A percentile compares a stretch with the other conserved stretches of the same genome.
phyloP scores from a whole-genome alignment of 2,329 filamentous ascomycete species.

The Orbilia brochopaga region DNA sequence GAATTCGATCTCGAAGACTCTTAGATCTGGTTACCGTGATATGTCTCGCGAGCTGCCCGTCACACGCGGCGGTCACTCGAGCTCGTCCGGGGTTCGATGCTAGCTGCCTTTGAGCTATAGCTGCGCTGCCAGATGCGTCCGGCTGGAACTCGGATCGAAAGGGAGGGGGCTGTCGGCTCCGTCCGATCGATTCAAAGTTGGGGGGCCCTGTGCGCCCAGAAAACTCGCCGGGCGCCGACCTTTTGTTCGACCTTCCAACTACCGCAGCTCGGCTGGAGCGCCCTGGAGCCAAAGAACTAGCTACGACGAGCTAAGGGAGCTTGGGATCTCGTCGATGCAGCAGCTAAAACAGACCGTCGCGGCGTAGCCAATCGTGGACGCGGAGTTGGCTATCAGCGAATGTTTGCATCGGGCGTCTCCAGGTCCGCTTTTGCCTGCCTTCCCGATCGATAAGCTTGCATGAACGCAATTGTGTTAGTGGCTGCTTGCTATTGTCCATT shows the following conservation, averaged over 20 bases:
- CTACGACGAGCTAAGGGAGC: not conserved
- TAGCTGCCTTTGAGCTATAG: not conserved
- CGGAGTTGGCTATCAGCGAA: slow-evolving; percentile 33
- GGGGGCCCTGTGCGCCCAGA: not conserved
- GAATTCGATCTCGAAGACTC: too few relatives aligned
- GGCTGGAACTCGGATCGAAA: slow-evolving; percentile 12
- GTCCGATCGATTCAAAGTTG: slow-evolving; percentile 18
- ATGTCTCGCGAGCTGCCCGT: not conserved
- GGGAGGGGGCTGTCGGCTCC: slow-evolving; percentile 30
- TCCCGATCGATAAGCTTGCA: slow-evolving; percentile 33
- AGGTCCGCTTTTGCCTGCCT: slow-evolving; percentile 44
- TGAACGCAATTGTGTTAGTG: not conserved
- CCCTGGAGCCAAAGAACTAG: not conserved
- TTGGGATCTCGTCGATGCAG: not conserved
- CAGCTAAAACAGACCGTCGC: slow-evolving; percentile 6
- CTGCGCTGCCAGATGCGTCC: not conserved
- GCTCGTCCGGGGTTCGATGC: not conserved
- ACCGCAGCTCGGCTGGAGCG: not conserved
- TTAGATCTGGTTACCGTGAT: too few relatives aligned
- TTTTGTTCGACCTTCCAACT: not conserved
- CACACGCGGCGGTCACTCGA: not conserved
- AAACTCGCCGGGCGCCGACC: slow-evolving; percentile 32
- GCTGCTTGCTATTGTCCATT: slow-evolving; percentile 10
- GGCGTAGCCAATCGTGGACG: slow-evolving; percentile 9
- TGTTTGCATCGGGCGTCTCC: slow-evolving; percentile 47